These are phyloP conservation scores for Aspergillus hiratsukae DNA, from an alignment of 2,329 filamentous ascomycete species.

Conservation along the genomic window DNA sequence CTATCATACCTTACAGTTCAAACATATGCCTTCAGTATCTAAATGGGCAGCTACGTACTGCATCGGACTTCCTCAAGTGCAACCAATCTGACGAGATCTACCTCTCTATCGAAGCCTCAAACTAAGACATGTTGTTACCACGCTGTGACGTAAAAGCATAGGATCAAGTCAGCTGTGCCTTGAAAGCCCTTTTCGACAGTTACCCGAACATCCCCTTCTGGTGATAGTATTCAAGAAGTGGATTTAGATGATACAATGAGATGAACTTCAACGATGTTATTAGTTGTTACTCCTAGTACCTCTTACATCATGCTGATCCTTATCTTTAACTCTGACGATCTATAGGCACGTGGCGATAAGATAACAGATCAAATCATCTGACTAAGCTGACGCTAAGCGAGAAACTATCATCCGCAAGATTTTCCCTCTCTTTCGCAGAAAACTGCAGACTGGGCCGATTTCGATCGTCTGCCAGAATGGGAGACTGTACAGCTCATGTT, in stretches of 20 bases:
- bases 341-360: conserved; percentile 4
- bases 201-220: background rate
- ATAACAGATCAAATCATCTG: background rate
- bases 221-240: background rate
- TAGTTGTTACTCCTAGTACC: background rate
- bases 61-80: background rate
- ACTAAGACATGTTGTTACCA: background rate
- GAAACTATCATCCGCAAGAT: background rate
- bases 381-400: conserved; percentile 4
- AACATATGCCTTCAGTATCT: background rate
- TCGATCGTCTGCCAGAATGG: background rate
- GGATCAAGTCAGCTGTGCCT: background rate
- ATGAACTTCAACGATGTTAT: background rate
- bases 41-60: background rate
- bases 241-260: background rate
- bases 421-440: background rate
- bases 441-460: background rate
- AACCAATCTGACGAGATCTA: background rate
- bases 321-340: background rate
- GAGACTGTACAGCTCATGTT: background rate
- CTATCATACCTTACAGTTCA: background rate
- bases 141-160: background rate
- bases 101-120: background rate
- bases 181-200: background rate
- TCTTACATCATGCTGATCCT: background rate